These are phyloP conservation scores for Barnettozyma sp. DNA, from an alignment of 805 yeast genomes.

Conservation along the genomic window DNA sequence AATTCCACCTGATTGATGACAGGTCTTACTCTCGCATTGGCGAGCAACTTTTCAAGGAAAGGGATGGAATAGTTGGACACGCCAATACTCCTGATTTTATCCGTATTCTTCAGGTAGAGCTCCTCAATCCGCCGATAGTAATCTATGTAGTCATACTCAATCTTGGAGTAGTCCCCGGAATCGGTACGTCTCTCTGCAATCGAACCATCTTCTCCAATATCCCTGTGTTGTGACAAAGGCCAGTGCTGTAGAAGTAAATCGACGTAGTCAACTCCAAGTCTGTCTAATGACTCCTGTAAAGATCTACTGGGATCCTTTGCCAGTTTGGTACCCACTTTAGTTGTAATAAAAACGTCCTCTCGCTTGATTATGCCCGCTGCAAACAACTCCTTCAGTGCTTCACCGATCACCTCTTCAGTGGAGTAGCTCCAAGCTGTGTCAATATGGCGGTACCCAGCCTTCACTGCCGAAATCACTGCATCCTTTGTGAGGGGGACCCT, in stretches of 20 bases:
- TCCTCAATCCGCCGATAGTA: constrained; percentile 15
- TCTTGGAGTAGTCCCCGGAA: constrained; percentile 25
- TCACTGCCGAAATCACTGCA: constrained; percentile 46
- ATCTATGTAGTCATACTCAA: constrained; percentile 7
- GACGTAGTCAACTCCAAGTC: constrained; percentile 43
- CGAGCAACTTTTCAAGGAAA: constrained; percentile 40
- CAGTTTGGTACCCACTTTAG: constrained; percentile 33
- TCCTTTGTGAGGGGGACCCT: constrained; percentile 39
- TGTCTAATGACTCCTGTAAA: constrained; percentile 36
- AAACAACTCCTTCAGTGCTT: constrained; percentile 33
- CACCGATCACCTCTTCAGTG: constrained; percentile 52
- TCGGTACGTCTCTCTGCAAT: constrained; percentile 28
- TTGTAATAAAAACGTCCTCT: constrained; percentile 51
- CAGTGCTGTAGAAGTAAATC: constrained; percentile 54
- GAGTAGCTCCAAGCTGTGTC: constrained; percentile 60
- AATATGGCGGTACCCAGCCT: constrained; percentile 48
- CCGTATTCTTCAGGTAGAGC: constrained; percentile 36
- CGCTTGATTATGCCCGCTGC: constrained; percentile 28
- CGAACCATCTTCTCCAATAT: constrained; percentile 39
- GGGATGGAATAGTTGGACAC: constrained; percentile 55
- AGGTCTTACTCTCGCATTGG: constrained; percentile 42
- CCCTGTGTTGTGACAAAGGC: not conserved
- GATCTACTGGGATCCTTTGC: constrained; percentile 38
- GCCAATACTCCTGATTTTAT: constrained; percentile 56
- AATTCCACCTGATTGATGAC: constrained; percentile 64